Evolutionary conservation across 2,329 filamentous ascomycete species (phyloP).

Genomic region (Diaporthe citri): DNA sequence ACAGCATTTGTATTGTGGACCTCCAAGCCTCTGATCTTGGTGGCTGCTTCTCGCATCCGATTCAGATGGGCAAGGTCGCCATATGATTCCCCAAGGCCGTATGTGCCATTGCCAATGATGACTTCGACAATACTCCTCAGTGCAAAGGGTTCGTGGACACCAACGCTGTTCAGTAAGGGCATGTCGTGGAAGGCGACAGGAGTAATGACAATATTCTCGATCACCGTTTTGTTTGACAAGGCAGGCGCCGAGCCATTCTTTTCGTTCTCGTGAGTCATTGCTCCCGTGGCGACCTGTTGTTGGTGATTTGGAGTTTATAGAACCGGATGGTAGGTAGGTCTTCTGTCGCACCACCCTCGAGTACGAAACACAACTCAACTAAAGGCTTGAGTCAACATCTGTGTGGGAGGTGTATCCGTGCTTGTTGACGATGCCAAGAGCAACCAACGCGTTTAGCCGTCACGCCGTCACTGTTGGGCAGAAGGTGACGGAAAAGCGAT

Average conservation of each 20-base stretch:
- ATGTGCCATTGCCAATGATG: conserved; percentile 48
- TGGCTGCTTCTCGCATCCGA: conserved; percentile 50
- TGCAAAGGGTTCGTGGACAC: conserved; percentile 58
- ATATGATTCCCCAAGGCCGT: conserved; percentile 57
- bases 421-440: background rate
- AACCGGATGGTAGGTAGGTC: too few species aligned
- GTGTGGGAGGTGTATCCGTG: background rate
- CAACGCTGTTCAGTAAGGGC: conserved; percentile 58
- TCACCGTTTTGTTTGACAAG: conserved; percentile 38
- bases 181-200: conserved; percentile 60
- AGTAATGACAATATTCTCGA: conserved; percentile 55
- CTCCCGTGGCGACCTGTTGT: background rate
- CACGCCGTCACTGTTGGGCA: background rate
- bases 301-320: background rate
- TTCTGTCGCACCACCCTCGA: background rate
- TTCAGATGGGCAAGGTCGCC: conserved; percentile 54
- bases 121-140: conserved; percentile 57
- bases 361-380: background rate
- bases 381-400: background rate
- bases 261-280: background rate
- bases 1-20: conserved; percentile 48
- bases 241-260: background rate
- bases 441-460: background rate
- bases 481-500: background rate
- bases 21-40: conserved; percentile 47